Base-by-base conservation (phyloP, 345 rosid genomes). In the Eucalyptus shirleyi region DNA sequence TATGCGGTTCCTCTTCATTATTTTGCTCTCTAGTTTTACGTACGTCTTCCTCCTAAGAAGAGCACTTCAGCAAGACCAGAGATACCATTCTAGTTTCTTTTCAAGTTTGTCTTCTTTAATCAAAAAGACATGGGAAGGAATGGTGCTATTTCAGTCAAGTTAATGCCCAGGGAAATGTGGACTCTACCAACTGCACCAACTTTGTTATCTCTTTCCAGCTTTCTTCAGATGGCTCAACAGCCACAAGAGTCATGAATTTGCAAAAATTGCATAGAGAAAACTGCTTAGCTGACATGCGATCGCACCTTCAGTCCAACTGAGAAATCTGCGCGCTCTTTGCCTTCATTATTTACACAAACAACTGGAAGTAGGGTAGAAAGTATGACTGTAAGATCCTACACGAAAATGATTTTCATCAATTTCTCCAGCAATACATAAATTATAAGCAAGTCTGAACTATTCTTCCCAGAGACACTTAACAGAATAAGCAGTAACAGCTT, bases 331-430 rank as follows among this genome's bases (percentile, higher is more conserved):
- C 86, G 91, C 92, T 95, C 96, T 93, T 95, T 94, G 92, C 91
- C 91, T 88, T 96, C 98, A 92, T 92, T 92, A 90, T 92, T 95
- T 50, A 93, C 88, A 91, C 98, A 92, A 91, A 96, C 93, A 87
- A 95, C 97, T 15, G 98, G 97, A 89, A 98, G 97, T 91, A 98
- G 99, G 88, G 98, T 98, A 90, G 98, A 95, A 86, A 98, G 92
- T 88, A 97, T 95, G 91, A 96, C 93, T 37, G 96, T 94, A 86
- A 98, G 97, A 87, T 98, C 99, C 99, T 98, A 93, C 86, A 90
- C 83, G 53, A 86, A 80, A 90, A 65, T 21, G 50, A 50, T 12
- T 26, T 28, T 18, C 42, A 42, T 40, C 34, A 88, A 88, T 60
- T 24, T 32, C 55, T 60, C 83, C 40, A 88, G 51, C 51, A 69